Conservation (phyloP, 1,284 basidiomycete genomes). For the Ustanciosporium gigantosporum region DNA sequence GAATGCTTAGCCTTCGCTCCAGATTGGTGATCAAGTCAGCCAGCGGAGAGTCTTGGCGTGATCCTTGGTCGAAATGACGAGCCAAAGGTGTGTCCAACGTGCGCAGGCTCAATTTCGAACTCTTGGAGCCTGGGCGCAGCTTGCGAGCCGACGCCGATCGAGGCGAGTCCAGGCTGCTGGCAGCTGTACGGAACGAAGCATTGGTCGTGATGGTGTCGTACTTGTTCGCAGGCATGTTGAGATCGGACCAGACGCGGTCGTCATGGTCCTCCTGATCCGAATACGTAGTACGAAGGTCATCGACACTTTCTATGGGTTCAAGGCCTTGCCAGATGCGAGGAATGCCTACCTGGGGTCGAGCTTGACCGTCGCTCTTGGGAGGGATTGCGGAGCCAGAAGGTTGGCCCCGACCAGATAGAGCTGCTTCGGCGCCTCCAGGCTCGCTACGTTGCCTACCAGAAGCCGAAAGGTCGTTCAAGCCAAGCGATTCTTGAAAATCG, state of each 20-base stretch:
- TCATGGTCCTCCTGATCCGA: slow-evolving; percentile 26
- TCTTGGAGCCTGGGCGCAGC: slow-evolving; percentile 6
- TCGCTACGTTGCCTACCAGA: slow-evolving; percentile 2
- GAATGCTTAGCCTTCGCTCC: slow-evolving; percentile 21
- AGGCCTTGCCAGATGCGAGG: slow-evolving; percentile 42
- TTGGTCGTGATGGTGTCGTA: slow-evolving; percentile 31
- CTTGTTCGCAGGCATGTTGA: slow-evolving; percentile 13
- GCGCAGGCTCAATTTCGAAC: slow-evolving; percentile 22
- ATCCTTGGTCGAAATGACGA: slow-evolving; percentile 29
- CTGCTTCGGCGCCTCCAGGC: background rate
- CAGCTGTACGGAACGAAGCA: slow-evolving; percentile 29
- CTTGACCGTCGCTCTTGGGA: slow-evolving; percentile 3
- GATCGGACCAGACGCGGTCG: slow-evolving; percentile 1
- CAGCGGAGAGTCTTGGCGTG: slow-evolving; percentile 26
- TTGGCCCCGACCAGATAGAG: background rate
- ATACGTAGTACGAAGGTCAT: slow-evolving; percentile 12
- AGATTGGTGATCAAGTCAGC: slow-evolving; percentile 36
- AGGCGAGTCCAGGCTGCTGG: slow-evolving; percentile 24
- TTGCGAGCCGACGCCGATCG: slow-evolving; percentile 8
- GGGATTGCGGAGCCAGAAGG: slow-evolving; percentile 1
- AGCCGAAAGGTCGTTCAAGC: slow-evolving; percentile 11
- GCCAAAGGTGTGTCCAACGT: slow-evolving; percentile 25
- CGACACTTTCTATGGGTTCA: slow-evolving; percentile 17
- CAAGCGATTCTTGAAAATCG: slow-evolving; percentile 12
- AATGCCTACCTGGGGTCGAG: slow-evolving; percentile 23